Percentiles rank a stretch among this genome's conserved stretches.
These are phyloP conservation scores for Oxalis stricta DNA, from an alignment of 441 rosid genomes.

Conservation along the genomic window DNA sequence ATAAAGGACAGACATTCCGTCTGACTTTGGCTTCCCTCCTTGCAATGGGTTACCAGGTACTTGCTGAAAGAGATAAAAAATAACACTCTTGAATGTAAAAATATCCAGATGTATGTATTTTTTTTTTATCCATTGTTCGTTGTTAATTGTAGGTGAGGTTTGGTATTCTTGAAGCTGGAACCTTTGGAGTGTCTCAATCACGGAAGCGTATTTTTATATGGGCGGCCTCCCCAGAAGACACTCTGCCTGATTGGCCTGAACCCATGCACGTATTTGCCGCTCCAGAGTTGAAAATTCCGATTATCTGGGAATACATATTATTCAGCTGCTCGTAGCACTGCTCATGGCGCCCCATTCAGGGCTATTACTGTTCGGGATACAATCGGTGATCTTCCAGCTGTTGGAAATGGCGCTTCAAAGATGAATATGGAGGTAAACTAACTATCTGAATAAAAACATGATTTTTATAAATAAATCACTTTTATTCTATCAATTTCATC, in stretches of 20 bases:
- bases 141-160: constrained; percentile 37
- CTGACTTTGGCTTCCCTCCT: constrained; percentile 84
- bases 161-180: constrained; percentile 85
- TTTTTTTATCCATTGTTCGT: neutral
- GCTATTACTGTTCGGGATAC: constrained; percentile 65
- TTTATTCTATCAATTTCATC: neutral
- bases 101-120: no score
- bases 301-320: constrained; percentile 28
- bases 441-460: constrained; percentile 8
- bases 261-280: constrained; percentile 79
- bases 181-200: constrained; percentile 75
- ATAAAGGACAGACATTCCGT: constrained; percentile 77
- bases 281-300: constrained; percentile 46
- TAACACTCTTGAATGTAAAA: neutral
- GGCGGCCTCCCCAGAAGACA: constrained; percentile 82
- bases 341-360: constrained; percentile 26
- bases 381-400: constrained; percentile 78
- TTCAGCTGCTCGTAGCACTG: constrained; percentile 23
- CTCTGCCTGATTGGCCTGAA: constrained; percentile 93
- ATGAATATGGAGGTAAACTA: constrained; percentile 38
- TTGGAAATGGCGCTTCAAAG: constrained; percentile 54
- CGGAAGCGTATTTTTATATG: constrained; percentile 79
- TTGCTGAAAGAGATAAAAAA: no score
- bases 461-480: no score
- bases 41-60: constrained; percentile 96